phyloP scores from a whole-genome alignment of 164 flowering plant genomes.

The Dillenia turbinata region DNA sequence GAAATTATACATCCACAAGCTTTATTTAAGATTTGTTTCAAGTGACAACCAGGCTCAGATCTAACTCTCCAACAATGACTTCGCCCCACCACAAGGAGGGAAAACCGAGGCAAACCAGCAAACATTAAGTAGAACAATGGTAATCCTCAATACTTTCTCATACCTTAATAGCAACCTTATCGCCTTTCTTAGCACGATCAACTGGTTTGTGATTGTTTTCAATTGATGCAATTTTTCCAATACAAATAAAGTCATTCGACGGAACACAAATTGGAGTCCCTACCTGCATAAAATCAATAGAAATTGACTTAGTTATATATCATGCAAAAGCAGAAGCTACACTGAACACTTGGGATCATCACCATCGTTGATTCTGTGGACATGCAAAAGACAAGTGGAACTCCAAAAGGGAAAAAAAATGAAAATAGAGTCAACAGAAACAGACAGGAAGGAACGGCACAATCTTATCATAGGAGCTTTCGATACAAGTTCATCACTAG shows the following conservation, averaged over 20 bases:
- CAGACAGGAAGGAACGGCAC: background rate
- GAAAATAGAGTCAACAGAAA: background rate
- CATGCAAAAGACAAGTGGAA: background rate
- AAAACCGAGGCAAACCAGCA: background rate
- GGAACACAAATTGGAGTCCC: slow-evolving; percentile 95
- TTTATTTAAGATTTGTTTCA: too few relatives aligned
- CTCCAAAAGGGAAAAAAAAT: background rate
- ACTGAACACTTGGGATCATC: background rate
- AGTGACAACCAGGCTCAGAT: too few relatives aligned
- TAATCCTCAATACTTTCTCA: slow-evolving; percentile 1
- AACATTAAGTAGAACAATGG: background rate
- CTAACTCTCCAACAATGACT: too few relatives aligned
- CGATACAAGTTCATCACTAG: too few relatives aligned
- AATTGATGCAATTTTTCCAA: slow-evolving; percentile 87
- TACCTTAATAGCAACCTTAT: slow-evolving; percentile 94
- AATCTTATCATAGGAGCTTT: too few relatives aligned
- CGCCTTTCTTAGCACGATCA: slow-evolving; percentile 88
- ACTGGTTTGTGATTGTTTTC: slow-evolving; percentile 87
- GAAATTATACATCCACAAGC: too few relatives aligned
- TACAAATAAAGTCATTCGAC: slow-evolving; percentile 62
- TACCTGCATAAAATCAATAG: slow-evolving; percentile 34
- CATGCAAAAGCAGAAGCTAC: background rate
- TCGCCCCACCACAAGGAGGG: background rate
- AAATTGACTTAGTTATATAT: background rate
- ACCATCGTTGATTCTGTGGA: background rate